Base-by-base conservation (phyloP, 2,329 filamentous ascomycete genomes). In the Simplicillium aogashimaense region DNA sequence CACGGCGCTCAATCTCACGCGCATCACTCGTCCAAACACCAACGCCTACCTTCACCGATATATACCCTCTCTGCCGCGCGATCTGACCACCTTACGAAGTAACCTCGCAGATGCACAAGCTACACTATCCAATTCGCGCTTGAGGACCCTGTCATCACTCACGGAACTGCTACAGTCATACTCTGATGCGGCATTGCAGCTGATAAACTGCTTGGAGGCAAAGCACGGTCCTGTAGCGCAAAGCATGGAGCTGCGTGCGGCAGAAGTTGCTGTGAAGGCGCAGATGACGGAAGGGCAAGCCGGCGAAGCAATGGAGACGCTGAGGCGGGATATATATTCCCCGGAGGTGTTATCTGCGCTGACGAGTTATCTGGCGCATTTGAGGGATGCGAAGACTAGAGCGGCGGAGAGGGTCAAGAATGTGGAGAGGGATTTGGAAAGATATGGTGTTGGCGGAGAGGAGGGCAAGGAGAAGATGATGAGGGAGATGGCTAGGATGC, bases 11-110 rank as follows among this genome's bases (percentile, higher is more conserved):
- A 45, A 56, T 17, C 55, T 72, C 8, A 60, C 66, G 2, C 62
- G 66, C 35, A 55, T 67, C n/a, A 50, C 61, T 6, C 58, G 60
- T 43, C 66, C 68, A 1, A 58, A 59, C 13, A 74, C 69, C 1
- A 74, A 74, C 1, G 73, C 72, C 15, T 75, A 66, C 50, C 59
- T 79, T n/a, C 76, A 80, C 58, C 74, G 76, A 15, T 56, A 64
- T 17, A 69, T 81, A 37, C 62, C 74, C 1, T 58, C 63, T 14
- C 60, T 82, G 2, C 59, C 69, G 0, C 45, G 56, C 1, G 56
- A 64, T 17, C 55, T 68, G 14, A 46, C 55, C 4, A 43, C 58
- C 3, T 63, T 76, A 2, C 53, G 50, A n/a, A 29, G 52, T 11
- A 45, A 56, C 3, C 50, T 68, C 4, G 42, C 51, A 3, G 44